These are phyloP conservation scores for Conidiobolus incongruus DNA, from an alignment of 371 early-diverging fungal species.

Conservation along the genomic window DNA sequence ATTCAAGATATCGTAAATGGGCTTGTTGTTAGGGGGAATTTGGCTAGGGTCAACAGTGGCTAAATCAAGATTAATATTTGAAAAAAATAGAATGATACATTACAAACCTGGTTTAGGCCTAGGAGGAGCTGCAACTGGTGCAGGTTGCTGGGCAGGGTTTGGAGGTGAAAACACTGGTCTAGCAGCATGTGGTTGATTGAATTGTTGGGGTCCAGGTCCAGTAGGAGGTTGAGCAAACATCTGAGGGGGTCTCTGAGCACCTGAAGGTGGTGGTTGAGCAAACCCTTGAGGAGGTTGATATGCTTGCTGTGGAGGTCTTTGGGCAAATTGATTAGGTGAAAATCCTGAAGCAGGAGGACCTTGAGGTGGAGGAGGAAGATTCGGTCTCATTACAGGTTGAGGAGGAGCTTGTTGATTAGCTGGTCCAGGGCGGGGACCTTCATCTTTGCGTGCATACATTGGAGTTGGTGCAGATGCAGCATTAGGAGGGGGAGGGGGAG, in stretches of 20 bases:
- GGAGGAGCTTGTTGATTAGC: constrained; percentile 5
- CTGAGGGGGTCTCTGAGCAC: constrained; percentile 9
- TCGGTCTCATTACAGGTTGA: constrained; percentile 6
- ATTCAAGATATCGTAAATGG: constrained; percentile 21
- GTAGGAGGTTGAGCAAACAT: constrained; percentile 11
- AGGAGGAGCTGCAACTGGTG: constrained; percentile 13
- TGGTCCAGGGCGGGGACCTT: not conserved
- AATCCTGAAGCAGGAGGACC: not conserved
- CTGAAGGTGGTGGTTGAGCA: constrained; percentile 10
- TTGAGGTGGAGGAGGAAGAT: not conserved
- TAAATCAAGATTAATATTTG: too few species aligned
- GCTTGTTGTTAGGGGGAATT: constrained; percentile 41
- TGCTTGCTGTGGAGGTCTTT: constrained; percentile 4
- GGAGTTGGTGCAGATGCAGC: constrained; percentile 4
- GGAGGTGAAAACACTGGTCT: not conserved
- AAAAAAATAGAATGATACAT: too few species aligned
- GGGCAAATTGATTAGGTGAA: not conserved
- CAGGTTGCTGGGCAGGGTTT: constrained; percentile 4
- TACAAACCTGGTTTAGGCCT: constrained; percentile 15
- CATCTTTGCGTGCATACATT: too few species aligned
- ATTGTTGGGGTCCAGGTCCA: constrained; percentile 7
- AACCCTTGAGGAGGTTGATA: constrained; percentile 8
- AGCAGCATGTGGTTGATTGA: not conserved
- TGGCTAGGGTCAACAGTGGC: constrained; percentile 54
- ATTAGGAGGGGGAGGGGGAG: constrained; percentile 10